Evolutionary conservation across 352 stramenopile species (phyloP).

Genomic region (Pythium graminicola): DNA sequence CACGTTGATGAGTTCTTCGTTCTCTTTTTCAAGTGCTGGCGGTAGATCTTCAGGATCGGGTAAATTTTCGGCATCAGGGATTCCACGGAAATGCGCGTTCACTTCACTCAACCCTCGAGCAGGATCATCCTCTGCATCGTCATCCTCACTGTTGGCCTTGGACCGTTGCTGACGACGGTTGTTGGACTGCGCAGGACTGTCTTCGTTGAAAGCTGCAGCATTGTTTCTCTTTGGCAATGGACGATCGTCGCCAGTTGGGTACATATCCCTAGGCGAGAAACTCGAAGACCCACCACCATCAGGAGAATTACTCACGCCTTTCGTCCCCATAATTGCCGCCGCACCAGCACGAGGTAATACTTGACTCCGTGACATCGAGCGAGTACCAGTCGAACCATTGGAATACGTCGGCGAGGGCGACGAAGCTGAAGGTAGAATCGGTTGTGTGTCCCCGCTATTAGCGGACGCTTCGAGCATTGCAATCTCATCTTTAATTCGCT

Average conservation of each 20-base stretch:
- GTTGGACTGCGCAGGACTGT: conserved; percentile 13
- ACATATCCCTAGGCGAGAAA: conserved; percentile 63
- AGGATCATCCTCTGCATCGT: conserved; percentile 12
- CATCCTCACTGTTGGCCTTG: neutral
- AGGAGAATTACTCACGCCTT: conserved; percentile 14
- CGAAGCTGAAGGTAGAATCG: conserved; percentile 29
- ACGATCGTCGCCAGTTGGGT: conserved; percentile 32
- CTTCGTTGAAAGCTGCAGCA: conserved; percentile 11
- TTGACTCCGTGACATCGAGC: conserved; percentile 30
- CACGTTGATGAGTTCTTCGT: conserved; percentile 63
- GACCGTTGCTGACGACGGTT: conserved; percentile 4
- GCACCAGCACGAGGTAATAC: conserved; percentile 36
- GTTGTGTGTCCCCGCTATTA: conserved; percentile 51
- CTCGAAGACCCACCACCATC: conserved; percentile 29
- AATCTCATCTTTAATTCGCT: conserved; percentile 88
- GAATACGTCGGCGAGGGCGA: conserved; percentile 17
- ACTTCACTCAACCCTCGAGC: conserved; percentile 1
- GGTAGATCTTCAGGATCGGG: conserved; percentile 69
- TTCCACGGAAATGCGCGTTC: conserved; percentile 53
- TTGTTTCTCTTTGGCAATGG: conserved; percentile 11
- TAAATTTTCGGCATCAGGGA: conserved; percentile 63
- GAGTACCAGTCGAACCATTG: conserved; percentile 1
- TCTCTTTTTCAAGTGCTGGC: conserved; percentile 61
- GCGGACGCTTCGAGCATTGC: conserved; percentile 53
- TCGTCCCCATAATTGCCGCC: conserved; percentile 28